Evolutionary conservation across 2,329 filamentous ascomycete species (phyloP).

Genomic region (Fusarium coffeatum): DNA sequence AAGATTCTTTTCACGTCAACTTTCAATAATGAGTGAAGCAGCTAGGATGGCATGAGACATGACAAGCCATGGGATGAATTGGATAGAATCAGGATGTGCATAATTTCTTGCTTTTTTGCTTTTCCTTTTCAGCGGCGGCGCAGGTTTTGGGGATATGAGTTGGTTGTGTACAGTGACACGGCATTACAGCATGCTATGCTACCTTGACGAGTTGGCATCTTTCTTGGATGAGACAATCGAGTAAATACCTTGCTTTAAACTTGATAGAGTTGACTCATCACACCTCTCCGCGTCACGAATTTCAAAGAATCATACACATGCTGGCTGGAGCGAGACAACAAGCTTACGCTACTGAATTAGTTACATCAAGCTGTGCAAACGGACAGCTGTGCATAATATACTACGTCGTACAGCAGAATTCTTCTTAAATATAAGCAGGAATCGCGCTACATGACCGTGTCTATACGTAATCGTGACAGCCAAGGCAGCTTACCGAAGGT

Average conservation of each 20-base stretch:
- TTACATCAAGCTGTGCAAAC: not conserved
- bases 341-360: not conserved
- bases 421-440: not conserved
- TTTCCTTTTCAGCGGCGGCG: not conserved
- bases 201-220: not conserved
- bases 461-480: not conserved
- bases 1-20: not conserved
- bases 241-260: not conserved
- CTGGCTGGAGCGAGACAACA: not conserved
- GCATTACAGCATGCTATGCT: not conserved
- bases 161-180: not conserved
- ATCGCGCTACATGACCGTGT: not conserved
- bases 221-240: not conserved
- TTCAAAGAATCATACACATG: conserved; percentile 38
- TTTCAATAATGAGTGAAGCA: not conserved
- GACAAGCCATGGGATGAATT: not conserved
- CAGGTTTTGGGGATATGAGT: not conserved
- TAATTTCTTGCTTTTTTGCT: not conserved
- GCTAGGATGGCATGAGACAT: not conserved
- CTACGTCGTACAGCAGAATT: not conserved
- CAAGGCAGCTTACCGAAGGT: not conserved
- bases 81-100: not conserved
- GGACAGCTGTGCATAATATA: not conserved
- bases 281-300: not conserved
- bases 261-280: not conserved